phyloP scores from a whole-genome alignment of 495 filamentous ascomycete genomes.

The Tetracladium setigerum region DNA sequence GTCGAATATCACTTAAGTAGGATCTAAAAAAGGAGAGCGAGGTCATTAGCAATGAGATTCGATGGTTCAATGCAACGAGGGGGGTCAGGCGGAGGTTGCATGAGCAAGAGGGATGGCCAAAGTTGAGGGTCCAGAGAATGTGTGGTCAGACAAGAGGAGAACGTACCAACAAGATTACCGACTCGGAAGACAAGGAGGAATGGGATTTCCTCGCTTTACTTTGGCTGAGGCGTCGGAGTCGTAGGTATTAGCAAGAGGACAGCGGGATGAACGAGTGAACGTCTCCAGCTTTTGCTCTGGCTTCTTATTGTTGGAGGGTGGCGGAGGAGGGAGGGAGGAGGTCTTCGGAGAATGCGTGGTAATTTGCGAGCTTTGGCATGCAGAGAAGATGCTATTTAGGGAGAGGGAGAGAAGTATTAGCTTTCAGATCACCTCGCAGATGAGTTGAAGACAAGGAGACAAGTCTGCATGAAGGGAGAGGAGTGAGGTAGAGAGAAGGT shows the following conservation, averaged over 20 bases:
- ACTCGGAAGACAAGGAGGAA: not conserved
- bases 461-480: not conserved
- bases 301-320: constrained; percentile 6
- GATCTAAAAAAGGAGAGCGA: constrained; percentile 9
- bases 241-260: constrained; percentile 12
- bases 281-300: constrained; percentile 23
- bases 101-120: not conserved
- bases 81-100: not conserved
- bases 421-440: not conserved
- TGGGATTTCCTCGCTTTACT: constrained; percentile 1
- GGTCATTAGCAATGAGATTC: not conserved
- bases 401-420: constrained; percentile 13
- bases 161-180: constrained; percentile 18
- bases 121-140: constrained; percentile 6
- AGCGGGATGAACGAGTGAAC: constrained; percentile 26
- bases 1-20: constrained; percentile 11
- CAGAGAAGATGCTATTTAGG: constrained; percentile 17
- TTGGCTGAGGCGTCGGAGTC: constrained; percentile 6
- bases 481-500: not conserved
- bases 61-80: not conserved
- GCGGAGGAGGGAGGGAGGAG: constrained; percentile 11
- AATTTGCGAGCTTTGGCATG: constrained; percentile 22
- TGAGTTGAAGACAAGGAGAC: not conserved
- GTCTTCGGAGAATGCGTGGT: constrained; percentile 14
- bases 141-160: not conserved